Percentiles rank a stretch among this genome's conserved stretches.
Evolutionary conservation across 2,329 filamentous ascomycete species (phyloP).

Genomic region (Sclerotinia spermophila): DNA sequence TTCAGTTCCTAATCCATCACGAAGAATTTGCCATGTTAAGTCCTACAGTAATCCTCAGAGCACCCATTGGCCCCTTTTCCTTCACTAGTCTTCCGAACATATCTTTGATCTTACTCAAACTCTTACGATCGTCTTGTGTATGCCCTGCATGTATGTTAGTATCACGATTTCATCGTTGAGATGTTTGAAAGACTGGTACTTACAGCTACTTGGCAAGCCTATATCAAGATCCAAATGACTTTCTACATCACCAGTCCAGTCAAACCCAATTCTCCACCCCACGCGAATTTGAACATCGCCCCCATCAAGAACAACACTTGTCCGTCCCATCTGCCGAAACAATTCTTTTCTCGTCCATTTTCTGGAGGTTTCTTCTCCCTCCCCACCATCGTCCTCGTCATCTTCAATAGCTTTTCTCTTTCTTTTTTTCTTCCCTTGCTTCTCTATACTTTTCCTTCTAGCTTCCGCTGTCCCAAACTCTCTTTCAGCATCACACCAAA

Average conservation of each 20-base stretch:
- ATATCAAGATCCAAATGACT: slow-evolving; percentile 54
- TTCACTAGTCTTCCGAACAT: slow-evolving; percentile 59
- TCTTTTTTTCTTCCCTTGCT: slow-evolving; percentile 24
- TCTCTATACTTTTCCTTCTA: slow-evolving; percentile 24
- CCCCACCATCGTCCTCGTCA: slow-evolving; percentile 37
- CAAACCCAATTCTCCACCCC: slow-evolving; percentile 62
- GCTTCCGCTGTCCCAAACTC: slow-evolving; percentile 43
- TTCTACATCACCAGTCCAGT: slow-evolving; percentile 69
- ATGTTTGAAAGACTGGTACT: slow-evolving; percentile 38
- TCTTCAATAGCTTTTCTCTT: slow-evolving; percentile 31
- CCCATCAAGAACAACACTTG: slow-evolving; percentile 40
- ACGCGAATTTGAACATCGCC: slow-evolving; percentile 43
- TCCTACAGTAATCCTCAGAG: slow-evolving; percentile 58
- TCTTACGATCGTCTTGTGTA: slow-evolving; percentile 53
- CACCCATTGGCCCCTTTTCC: slow-evolving; percentile 53
- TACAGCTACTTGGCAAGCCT: slow-evolving; percentile 60
- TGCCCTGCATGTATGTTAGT: slow-evolving; percentile 48
- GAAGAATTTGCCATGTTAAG: slow-evolving; percentile 42
- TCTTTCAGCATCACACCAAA: slow-evolving; percentile 55
- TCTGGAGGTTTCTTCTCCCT: slow-evolving; percentile 20
- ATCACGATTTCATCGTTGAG: neutral
- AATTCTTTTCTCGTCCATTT: slow-evolving; percentile 46
- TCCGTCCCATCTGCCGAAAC: slow-evolving; percentile 51
- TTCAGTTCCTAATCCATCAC: neutral
- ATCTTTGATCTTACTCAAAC: slow-evolving; percentile 54